Evolutionary conservation across 2,329 filamentous ascomycete species (phyloP), one percentile per base, ranked within the genome.

Genomic region (Aspergillus sp.): DNA sequence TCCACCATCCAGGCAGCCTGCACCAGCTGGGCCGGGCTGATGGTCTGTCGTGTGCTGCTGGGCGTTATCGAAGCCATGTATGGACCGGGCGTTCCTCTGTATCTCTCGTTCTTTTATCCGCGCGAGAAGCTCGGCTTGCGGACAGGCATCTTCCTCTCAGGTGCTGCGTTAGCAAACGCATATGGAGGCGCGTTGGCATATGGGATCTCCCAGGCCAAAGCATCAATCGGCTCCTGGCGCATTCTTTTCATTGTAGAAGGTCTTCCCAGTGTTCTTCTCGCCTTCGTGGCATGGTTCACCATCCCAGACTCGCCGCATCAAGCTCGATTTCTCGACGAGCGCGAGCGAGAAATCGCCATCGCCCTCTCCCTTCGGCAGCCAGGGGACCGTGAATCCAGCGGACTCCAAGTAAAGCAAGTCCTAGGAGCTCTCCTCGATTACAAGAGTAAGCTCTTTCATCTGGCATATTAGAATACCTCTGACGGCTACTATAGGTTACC

Each of bases 181-280:
- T 72, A 72, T 49, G 68, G 69, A 19, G 61, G 66, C n/a, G 68
- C 67, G 3, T 63, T 78, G 13, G 69, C 67, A 3, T 72, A 70
- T 47, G 67, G 61, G 2, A 64, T 69, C 42, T 56, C 59, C 3
- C 60, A 66, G 24, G 66, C 65, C 43, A 61, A 59, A 40, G 56
- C 54, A 9, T 52, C 53, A 17, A 55, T 69, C 26, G 52, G 54
- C n/a, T 45, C 61, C 9, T 72, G 69, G 70, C 50, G 64, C 36
- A 69, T 81, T 1, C 58, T 81, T 5, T 81, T 81, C 56, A 58
- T 77, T 6, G 71, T 75, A 2, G 74, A 77, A 54, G 74, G 74
- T 1, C 53, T 76, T 19, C 73, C 73, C 20, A 74, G 72, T 1
- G 56, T 71, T 9, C 62, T 69, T 1, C 68, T 76, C 63, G 66